Conservation (phyloP, 345 rosid species). For the Salix suchowensis region DNA sequence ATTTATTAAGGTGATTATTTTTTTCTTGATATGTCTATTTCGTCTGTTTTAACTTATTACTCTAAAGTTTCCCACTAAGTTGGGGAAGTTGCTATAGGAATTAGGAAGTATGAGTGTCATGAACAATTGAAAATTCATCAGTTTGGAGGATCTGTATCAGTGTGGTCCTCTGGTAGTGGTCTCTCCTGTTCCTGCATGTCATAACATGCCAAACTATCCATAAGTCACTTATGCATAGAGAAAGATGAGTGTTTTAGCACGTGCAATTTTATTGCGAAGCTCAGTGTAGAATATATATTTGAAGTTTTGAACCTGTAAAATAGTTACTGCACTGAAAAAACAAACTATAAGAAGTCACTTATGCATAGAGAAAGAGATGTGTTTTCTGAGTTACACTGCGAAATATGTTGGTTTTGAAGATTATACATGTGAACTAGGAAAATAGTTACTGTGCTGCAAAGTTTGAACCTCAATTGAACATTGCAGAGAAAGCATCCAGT, state of each 20-base stretch:
- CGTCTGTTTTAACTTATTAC: background rate
- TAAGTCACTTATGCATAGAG: background rate
- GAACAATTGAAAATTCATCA: background rate
- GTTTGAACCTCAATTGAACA: background rate
- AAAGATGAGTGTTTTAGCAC: background rate
- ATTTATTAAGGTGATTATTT: background rate
- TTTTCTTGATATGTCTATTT: background rate
- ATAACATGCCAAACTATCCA: background rate
- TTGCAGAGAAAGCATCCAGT: background rate
- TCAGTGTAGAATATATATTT: background rate
- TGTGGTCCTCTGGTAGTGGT: background rate
- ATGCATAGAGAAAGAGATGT: constrained; percentile 4
- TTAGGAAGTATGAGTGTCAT: background rate
- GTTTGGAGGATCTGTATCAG: background rate
- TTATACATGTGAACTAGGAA: background rate
- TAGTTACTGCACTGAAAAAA: background rate
- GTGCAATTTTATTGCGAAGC: background rate
- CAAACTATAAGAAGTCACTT: background rate
- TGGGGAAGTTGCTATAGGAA: background rate
- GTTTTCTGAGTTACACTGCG: background rate
- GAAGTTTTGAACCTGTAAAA: background rate
- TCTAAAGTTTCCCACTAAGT: background rate
- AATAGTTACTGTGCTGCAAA: background rate
- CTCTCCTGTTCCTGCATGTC: background rate
- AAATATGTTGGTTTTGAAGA: background rate